Evolutionary conservation across 2,329 filamentous ascomycete species (phyloP), one percentile per base, ranked within the genome.

Genomic region (Trichoderma sp.): DNA sequence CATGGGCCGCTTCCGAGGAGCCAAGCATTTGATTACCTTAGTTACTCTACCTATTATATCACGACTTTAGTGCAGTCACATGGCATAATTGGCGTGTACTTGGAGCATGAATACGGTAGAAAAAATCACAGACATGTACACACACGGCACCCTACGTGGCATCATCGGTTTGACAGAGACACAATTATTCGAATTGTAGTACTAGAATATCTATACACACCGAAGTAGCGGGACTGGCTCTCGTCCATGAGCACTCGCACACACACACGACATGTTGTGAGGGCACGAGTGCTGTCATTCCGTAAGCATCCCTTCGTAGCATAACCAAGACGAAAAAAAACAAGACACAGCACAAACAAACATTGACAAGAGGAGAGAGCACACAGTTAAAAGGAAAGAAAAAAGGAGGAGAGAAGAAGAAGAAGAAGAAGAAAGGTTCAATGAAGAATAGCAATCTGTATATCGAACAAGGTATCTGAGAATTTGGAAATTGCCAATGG

Each of bases 391-490:
- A 58, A 58, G 57, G 12, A 59, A 53, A 70, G n/a, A 28, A 68
- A 39, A 68, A 20, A 62, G 36, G 70, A 70, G 65, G 32, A 59
- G 30, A 68, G n/a, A 13, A 39, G 36, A 36, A 36, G 70, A 13
- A 39, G 36, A 36, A 36, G 70, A 58, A 61, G 17, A 68, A 66
- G 62, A 57, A 63, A 20, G 68, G 53, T 61, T 34, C 64, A 66
- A 68, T 64, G 64, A 68, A 71, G 68, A 67, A 69, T 53, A 72
- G 71, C 73, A 81, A 77, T 82, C 78, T 81, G 80, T 86, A 85
- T 86, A 86, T 88, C 83, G 85, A 87, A 88, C 86, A 88, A 88
- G 86, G 86, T 88, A 88, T 88, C 84, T 85, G 84, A 79, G 81
- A 76, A 67, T 67, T 76, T 74, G 75, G 71, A 68, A 75, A 62